Evolutionary conservation across 768 basidiomycete genomes (phyloP).

Genomic region (Trametes maxima): DNA sequence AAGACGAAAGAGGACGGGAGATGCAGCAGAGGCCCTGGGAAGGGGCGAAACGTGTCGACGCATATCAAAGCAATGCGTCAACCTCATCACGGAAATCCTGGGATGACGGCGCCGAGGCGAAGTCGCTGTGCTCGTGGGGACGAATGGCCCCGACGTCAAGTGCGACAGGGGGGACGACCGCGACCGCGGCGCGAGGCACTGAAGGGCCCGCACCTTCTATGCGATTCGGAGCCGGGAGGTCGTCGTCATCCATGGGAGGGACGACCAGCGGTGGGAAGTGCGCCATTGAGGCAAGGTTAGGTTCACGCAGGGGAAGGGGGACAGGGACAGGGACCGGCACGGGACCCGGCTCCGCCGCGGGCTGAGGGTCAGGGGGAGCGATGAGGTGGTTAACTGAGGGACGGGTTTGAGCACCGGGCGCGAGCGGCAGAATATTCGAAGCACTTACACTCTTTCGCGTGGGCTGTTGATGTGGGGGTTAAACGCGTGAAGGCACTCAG

Average conservation of each 20-base stretch:
- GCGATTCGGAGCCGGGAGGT: neutral
- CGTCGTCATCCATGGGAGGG: neutral
- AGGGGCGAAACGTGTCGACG: no score
- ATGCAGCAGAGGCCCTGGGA: neutral
- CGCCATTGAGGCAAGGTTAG: neutral
- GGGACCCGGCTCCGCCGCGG: neutral
- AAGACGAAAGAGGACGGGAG: neutral
- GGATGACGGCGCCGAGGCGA: constrained; percentile 23
- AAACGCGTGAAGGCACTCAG: neutral
- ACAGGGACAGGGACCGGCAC: neutral
- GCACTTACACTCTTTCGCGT: constrained; percentile 74
- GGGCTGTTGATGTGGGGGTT: constrained; percentile 43
- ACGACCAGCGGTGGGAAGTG: constrained; percentile 8
- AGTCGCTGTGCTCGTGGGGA: constrained; percentile 8
- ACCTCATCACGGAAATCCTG: constrained; percentile 29
- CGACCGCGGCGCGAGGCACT: neutral
- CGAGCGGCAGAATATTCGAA: neutral
- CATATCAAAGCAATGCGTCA: constrained; percentile 26
- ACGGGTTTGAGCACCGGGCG: neutral
- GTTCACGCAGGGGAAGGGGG: constrained; percentile 7
- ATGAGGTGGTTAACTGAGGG: constrained; percentile 38
- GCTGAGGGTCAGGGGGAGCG: constrained; percentile 17
- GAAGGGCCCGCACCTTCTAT: neutral
- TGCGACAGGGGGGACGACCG: neutral
- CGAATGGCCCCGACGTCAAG: constrained; percentile 10